A percentile compares a stretch with the other conserved stretches of the same genome.
These are phyloP conservation scores for Calycina marina DNA, from an alignment of 2,329 filamentous ascomycete species.

Conservation along the genomic window DNA sequence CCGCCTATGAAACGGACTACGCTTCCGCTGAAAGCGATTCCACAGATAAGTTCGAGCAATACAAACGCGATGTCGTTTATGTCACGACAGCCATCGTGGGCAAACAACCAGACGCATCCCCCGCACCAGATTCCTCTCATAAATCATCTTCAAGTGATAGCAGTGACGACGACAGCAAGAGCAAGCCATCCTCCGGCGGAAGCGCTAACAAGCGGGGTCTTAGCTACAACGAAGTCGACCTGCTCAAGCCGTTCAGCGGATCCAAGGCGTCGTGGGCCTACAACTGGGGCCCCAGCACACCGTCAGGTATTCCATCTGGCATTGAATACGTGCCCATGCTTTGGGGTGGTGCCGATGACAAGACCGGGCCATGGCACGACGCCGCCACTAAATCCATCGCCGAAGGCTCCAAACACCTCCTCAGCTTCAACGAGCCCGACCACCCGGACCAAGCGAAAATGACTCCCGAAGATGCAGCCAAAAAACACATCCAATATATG, in stretches of 20 bases:
- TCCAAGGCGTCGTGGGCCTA: conserved; percentile 41
- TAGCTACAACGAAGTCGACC: conserved; percentile 45
- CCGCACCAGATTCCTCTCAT: too few relatives aligned
- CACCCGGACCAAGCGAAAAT: conserved; percentile 40
- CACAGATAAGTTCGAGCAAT: too few relatives aligned
- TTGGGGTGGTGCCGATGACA: conserved; percentile 34
- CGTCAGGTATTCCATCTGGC: conserved; percentile 24
- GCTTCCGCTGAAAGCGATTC: too few relatives aligned
- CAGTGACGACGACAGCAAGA: too few relatives aligned
- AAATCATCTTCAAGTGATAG: too few relatives aligned
- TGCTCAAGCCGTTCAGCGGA: conserved; percentile 35
- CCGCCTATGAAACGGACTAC: too few relatives aligned
- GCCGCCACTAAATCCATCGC: conserved; percentile 37
- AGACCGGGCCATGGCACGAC: conserved; percentile 33
- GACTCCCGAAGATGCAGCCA: conserved; percentile 22
- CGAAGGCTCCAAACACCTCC: conserved; percentile 38
- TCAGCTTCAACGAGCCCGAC: conserved; percentile 64
- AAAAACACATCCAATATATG: conserved; percentile 28
- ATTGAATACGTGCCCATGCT: conserved; percentile 54
- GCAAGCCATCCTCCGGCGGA: conserved; percentile 1
- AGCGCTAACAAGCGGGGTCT: conserved; percentile 41
- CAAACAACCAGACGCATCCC: too few relatives aligned
- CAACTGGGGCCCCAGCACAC: conserved; percentile 46
- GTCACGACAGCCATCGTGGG: too few relatives aligned
- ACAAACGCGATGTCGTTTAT: too few relatives aligned